phyloP scores from a whole-genome alignment of 1,284 basidiomycete genomes.

The Sanghuangporus weigelae region DNA sequence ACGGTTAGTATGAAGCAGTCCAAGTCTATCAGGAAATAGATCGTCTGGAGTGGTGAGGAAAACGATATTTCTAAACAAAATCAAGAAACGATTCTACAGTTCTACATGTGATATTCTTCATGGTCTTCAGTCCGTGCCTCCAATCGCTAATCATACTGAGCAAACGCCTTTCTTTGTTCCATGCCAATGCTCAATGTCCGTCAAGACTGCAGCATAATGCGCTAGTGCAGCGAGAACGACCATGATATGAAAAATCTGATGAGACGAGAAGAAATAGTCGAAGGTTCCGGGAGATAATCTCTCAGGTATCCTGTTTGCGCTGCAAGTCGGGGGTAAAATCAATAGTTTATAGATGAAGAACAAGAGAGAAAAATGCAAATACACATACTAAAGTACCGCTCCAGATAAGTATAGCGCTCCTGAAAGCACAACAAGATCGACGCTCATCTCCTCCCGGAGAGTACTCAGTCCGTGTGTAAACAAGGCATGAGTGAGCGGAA shows the following conservation, averaged over 20 bases:
- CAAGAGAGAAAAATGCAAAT: slow-evolving; percentile 20
- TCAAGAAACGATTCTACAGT: too few relatives aligned
- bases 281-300: slow-evolving; percentile 72
- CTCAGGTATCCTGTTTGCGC: slow-evolving; percentile 82
- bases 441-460: slow-evolving; percentile 59
- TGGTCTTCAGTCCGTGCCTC: too few relatives aligned
- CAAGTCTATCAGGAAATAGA: too few relatives aligned
- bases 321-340: slow-evolving; percentile 31
- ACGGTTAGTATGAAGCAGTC: too few relatives aligned
- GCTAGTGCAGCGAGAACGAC: slow-evolving; percentile 75
- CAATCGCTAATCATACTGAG: neutral
- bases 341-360: slow-evolving; percentile 19
- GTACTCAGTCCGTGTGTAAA: slow-evolving; percentile 51
- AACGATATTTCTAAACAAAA: too few relatives aligned
- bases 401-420: slow-evolving; percentile 73
- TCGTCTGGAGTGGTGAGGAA: too few relatives aligned
- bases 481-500: slow-evolving; percentile 69
- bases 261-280: slow-evolving; percentile 76
- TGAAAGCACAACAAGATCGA: slow-evolving; percentile 61
- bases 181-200: slow-evolving; percentile 55
- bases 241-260: slow-evolving; percentile 84
- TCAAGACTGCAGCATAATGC: slow-evolving; percentile 63
- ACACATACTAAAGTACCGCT: slow-evolving; percentile 74
- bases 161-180: slow-evolving; percentile 22
- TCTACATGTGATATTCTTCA: too few relatives aligned